These are phyloP conservation scores for Petunia secreta DNA, from an alignment of 257 asterid species.

Conservation along the genomic window DNA sequence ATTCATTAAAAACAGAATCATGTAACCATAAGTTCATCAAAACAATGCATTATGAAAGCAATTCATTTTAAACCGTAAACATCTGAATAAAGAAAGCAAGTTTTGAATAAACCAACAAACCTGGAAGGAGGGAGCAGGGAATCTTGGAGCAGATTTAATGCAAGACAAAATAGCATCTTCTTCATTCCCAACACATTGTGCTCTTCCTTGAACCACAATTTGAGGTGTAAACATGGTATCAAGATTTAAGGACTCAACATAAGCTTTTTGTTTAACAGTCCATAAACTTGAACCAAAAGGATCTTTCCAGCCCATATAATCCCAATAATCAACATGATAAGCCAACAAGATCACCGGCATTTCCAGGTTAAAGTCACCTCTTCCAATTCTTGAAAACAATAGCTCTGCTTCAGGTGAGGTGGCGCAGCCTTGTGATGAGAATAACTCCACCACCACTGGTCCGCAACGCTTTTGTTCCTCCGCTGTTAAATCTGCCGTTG, in stretches of 20 bases:
- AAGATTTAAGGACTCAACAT: constrained; percentile 66
- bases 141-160: constrained; percentile 59
- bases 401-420: constrained; percentile 87
- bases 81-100: not conserved
- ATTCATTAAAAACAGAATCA: not conserved
- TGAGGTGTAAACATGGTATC: constrained; percentile 85
- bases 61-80: not conserved
- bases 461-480: constrained; percentile 71
- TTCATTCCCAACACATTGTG: constrained; percentile 66
- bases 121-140: constrained; percentile 76
- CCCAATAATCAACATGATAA: constrained; percentile 91
- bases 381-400: constrained; percentile 76
- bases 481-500: constrained; percentile 54
- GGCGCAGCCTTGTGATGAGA: constrained; percentile 95
- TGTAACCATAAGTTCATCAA: not conserved
- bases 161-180: constrained; percentile 54
- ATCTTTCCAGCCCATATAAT: constrained; percentile 92
- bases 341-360: constrained; percentile 70
- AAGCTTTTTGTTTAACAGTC: constrained; percentile 91
- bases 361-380: constrained; percentile 78
- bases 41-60: not conserved
- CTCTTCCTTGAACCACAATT: constrained; percentile 72
- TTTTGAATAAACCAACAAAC: constrained; percentile 30
- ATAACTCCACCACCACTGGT: constrained; percentile 79
- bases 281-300: constrained; percentile 80